Evolutionary conservation across 1,284 basidiomycete genomes (phyloP).

Genomic region (Marasmius sp.): DNA sequence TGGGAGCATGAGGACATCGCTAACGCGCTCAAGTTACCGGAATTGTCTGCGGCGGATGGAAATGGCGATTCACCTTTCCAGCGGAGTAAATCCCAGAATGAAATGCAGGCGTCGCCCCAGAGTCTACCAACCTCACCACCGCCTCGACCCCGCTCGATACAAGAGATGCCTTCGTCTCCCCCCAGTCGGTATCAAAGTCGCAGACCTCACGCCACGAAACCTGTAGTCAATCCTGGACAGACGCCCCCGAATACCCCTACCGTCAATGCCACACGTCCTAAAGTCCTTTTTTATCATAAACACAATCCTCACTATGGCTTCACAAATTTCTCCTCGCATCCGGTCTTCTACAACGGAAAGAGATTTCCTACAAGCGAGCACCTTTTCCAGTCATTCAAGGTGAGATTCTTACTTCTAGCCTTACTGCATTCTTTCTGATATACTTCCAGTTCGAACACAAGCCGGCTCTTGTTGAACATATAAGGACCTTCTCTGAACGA

Average conservation of each 20-base stretch:
- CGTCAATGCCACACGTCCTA: constrained; percentile 1
- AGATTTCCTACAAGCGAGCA: constrained; percentile 69
- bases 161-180: neutral
- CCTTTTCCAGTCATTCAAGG: constrained; percentile 69
- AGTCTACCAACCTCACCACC: neutral
- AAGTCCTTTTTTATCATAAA: constrained; percentile 59
- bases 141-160: neutral
- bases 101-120: neutral
- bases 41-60: neutral
- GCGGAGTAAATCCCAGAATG: constrained; percentile 1
- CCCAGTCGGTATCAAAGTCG: constrained; percentile 1
- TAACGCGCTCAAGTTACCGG: constrained; percentile 35
- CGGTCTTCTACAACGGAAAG: constrained; percentile 54
- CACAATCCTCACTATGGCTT: constrained; percentile 64
- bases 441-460: constrained; percentile 53
- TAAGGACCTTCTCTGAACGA: constrained; percentile 56
- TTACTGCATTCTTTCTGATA: constrained; percentile 3
- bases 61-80: neutral
- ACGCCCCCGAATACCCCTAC: neutral
- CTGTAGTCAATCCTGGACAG: neutral
- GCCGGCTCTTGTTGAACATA: constrained; percentile 62
- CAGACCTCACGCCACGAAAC: neutral
- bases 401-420: constrained; percentile 21
- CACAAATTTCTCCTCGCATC: constrained; percentile 66
- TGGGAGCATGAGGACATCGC: constrained; percentile 38